Percentiles rank a stretch among this genome's conserved stretches.
These are phyloP conservation scores for Fereydounia khargensis DNA, from an alignment of 1,284 basidiomycete species.

Conservation along the genomic window DNA sequence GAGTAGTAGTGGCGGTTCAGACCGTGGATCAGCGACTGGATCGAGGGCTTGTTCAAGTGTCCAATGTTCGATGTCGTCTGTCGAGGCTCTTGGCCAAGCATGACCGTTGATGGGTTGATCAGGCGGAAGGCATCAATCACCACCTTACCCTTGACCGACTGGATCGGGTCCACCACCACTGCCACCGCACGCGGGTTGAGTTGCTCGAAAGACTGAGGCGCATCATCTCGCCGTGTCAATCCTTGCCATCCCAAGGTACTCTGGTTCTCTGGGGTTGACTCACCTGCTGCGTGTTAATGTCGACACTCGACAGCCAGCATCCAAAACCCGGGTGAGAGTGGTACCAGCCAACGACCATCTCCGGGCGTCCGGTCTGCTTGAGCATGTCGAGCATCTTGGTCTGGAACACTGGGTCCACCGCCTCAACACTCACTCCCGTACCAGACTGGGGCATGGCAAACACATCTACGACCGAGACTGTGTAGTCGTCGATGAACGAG, in stretches of 20 bases:
- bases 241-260: slow-evolving; percentile 10
- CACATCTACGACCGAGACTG: slow-evolving; percentile 84
- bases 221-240: slow-evolving; percentile 9
- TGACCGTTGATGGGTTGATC: slow-evolving; percentile 56
- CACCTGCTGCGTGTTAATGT: slow-evolving; percentile 98
- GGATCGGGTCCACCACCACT: slow-evolving; percentile 97
- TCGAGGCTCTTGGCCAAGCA: slow-evolving; percentile 83
- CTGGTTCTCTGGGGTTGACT: slow-evolving; percentile 42
- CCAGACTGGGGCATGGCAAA: slow-evolving; percentile 99
- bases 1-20: slow-evolving; percentile 57
- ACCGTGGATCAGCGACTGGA: slow-evolving; percentile 67
- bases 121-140: slow-evolving; percentile 96
- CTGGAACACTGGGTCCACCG: slow-evolving; percentile 98
- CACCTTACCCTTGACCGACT: slow-evolving; percentile 86
- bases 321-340: slow-evolving; percentile 99
- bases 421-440: slow-evolving; percentile 96
- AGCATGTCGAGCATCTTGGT: slow-evolving; percentile 99
- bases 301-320: slow-evolving; percentile 97
- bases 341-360: slow-evolving; percentile 99
- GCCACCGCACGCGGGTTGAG: slow-evolving; percentile 92
- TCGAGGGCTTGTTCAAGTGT: slow-evolving; percentile 96
- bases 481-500: slow-evolving; percentile 96
- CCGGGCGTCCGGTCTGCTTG: slow-evolving; percentile 96
- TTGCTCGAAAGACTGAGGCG: slow-evolving; percentile 86
- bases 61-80: slow-evolving; percentile 99